Base-by-base conservation (phyloP, 2,329 filamentous ascomycete species). In the Penicillium sp. region DNA sequence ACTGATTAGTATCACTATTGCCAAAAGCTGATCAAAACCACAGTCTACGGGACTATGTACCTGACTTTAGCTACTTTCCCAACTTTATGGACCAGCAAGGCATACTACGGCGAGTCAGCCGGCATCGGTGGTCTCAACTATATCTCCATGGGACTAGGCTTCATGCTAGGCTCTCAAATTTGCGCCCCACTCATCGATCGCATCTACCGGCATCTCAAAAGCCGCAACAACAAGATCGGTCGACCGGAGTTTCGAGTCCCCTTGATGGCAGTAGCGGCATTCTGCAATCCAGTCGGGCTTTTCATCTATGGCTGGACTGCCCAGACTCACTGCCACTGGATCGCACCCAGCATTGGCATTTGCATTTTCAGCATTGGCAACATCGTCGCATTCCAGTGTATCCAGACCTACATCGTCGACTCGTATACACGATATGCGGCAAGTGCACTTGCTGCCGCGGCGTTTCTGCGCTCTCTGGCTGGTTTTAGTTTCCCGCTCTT, bases 21-120 rank as follows among this genome's bases (percentile, higher is more conserved):
- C 24, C 2, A 28, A 7, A 26, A 28, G 24, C 44, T 47, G 7
- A 47, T 47, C 44, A 2, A 28, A 17, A 24, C 44, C 5, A 6
- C 6, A 47, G 44, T 85, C 17, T 89, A 88, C 64, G 88, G 88
- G 0, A 72, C 88, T 0, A 83, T 89, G 70, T 90, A 89, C 60
- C 83, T 90, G 24, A 80, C 88, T 30, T 81, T 91, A 0, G 84
- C 86, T 0, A 89, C 85, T 4, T 90, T 89, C 65, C 84, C 88
- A 0, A 69, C 73, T 0, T 78, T 91, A 0, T 91, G 86, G 86
- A 76, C 80, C 13, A 47, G 44, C 24, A 47, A 47, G 10, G 65
- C 70, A 0, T 74, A 79, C 13, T 91, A 91, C 68, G 70, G 80
- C 56, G 80, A 88, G 68, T 81, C 82, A 0, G 78, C 83, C 9